Evolutionary conservation across 164 flowering plant genomes (phyloP).

Genomic region (Chimonanthus praecox): DNA sequence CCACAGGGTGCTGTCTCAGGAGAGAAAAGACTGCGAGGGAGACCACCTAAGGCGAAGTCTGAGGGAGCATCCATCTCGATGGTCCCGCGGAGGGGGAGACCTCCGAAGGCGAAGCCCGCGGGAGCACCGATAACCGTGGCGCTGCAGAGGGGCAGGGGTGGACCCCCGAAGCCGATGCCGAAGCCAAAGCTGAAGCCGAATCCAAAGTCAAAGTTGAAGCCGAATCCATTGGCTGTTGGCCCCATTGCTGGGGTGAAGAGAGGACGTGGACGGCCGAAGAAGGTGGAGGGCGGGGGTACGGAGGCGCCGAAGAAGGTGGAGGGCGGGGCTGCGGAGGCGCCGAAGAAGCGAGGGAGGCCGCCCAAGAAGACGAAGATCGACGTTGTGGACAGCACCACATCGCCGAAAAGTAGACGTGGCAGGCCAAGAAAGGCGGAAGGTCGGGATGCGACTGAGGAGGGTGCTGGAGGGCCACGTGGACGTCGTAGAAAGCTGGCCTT

Average conservation of each 20-base stretch:
- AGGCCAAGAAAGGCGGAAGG: neutral
- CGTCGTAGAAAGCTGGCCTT: constrained; percentile 4
- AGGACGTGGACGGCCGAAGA: constrained; percentile 5
- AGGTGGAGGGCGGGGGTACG: neutral
- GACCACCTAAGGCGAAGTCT: constrained; percentile 6
- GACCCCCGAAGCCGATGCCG: neutral
- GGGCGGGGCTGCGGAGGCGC: neutral
- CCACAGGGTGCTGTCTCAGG: neutral
- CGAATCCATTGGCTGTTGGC: neutral
- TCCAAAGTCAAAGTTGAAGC: neutral
- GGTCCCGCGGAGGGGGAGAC: neutral
- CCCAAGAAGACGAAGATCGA: neutral
- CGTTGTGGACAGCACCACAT: neutral
- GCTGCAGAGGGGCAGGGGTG: neutral
- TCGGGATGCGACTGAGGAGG: neutral
- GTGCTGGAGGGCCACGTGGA: constrained; percentile 3
- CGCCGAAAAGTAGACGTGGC: neutral
- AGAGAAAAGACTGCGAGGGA: neutral
- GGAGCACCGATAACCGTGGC: too few species aligned
- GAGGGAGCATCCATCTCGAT: neutral
- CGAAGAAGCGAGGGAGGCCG: constrained; percentile 3
- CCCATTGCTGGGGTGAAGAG: neutral
- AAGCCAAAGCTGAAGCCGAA: too few species aligned
- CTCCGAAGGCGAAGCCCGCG: neutral
- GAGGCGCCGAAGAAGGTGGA: neutral